phyloP scores from a whole-genome alignment of 257 asterid genomes.

The Penstemon davidsonii region DNA sequence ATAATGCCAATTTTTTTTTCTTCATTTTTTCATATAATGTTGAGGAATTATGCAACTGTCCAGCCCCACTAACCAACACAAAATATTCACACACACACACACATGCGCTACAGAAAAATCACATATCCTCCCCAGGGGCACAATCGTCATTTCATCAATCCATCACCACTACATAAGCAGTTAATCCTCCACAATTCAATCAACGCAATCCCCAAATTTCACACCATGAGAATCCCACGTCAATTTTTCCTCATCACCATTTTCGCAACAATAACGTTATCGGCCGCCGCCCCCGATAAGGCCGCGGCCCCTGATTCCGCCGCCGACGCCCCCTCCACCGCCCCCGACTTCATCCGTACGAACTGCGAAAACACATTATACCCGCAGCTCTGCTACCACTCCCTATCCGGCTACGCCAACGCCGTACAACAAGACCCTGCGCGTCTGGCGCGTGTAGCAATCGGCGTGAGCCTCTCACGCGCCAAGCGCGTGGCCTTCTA shows the following conservation, averaged over 20 bases:
- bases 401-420: constrained; percentile 57
- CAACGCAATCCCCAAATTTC: constrained; percentile 1
- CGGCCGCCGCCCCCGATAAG: constrained; percentile 1
- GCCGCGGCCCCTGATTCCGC: constrained; percentile 18
- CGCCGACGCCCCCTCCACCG: constrained; percentile 8
- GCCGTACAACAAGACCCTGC: constrained; percentile 56
- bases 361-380: constrained; percentile 66
- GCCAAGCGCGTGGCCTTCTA: constrained; percentile 40
- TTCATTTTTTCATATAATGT: too few species aligned
- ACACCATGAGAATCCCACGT: constrained; percentile 31
- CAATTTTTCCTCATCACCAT: constrained; percentile 25
- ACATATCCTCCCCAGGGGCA: constrained; percentile 25
- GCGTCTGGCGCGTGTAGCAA: constrained; percentile 58
- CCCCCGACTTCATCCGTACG: constrained; percentile 61
- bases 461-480: constrained; percentile 60
- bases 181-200: background rate
- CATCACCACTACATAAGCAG: constrained; percentile 28
- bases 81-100: constrained; percentile 7
- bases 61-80: constrained; percentile 26
- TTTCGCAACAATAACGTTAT: constrained; percentile 31
- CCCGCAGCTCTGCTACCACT: constrained; percentile 60
- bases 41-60: background rate
- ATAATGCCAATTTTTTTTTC: too few species aligned
- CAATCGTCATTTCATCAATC: constrained; percentile 23
- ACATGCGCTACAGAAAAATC: constrained; percentile 29